Evolutionary conservation across 1,284 basidiomycete species (phyloP), one percentile per base, ranked within the genome.

Genomic region (Ustilago crameri): DNA sequence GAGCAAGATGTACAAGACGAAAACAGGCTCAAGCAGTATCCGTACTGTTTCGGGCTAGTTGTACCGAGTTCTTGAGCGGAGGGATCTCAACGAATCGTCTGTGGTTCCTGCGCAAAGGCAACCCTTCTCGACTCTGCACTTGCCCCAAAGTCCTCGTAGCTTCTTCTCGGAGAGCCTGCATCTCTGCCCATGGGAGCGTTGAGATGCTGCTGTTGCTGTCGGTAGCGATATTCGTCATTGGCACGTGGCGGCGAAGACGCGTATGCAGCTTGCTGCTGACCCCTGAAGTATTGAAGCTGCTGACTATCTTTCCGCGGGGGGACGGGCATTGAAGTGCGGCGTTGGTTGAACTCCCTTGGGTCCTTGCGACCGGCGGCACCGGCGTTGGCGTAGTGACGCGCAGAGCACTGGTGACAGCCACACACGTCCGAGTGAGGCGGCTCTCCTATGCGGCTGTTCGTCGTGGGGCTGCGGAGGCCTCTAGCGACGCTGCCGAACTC

Each of bases 341-440:
- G 49, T 5, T 58, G 41, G 18, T 66, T 70, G 41, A 43, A 71
- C 37, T 62, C 60, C 23, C 64, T 41, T 8, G 61, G 58, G 27
- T 51, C 61, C 22, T 42, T 42, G 41, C 9, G 30, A 14, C n/a
- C 42, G 15, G 40, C 47, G 9, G 53, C 44, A 20, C 40, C 43
- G 1, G 52, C 52, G 38, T 45, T 71, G 44, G 56, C 63, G 14
- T 79, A 79, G 51, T 79, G 70, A 3, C 67, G 58, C 0, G 59
- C 71, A 3, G 72, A 75, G 51, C 78, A 79, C 37, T 65, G 55
- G 27, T 74, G 72, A 41, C 78, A 79, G 3, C 78, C 78, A 26
- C 78, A 79, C 7, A 77, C 67, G n/a, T 71, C 73, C 9, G 76
- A 76, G 51, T 79, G 78, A 17, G 71, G 57, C 18, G 71, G 47